Base-by-base conservation (phyloP, 2,329 filamentous ascomycete species). In the Blastomyces gilchristii region DNA sequence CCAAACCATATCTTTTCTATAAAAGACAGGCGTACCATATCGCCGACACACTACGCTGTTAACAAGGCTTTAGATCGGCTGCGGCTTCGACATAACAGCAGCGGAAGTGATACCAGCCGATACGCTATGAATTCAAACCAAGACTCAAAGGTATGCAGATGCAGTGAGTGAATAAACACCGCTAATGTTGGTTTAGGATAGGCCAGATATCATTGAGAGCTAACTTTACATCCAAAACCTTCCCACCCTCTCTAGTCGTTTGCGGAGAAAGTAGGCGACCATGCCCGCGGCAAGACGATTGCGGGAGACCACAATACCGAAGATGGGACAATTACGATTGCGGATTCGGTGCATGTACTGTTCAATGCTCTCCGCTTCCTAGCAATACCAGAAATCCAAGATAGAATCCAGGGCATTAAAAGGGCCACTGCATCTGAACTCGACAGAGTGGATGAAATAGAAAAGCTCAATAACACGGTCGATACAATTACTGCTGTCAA, bases 1-100 rank as follows among this genome's bases (percentile, higher is more conserved):
- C 43, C 43, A 22, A 60, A 60, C 41, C 45, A 50, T 52, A 60
- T 49, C 37, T 60, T 60, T 49, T 60, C 58, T 34, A 52, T 22
- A 52, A 52, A 25, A 45, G 37, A 60, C n/a, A 5, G 52, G 18
- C 14, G 28, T 45, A 60, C 58, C 18, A 52, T 60, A 14, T 60
- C 58, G 8, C 28, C 8, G 1, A 34, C 58, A 3, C 58, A 45
- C 18, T 25, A 11, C 25, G 11, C n/a, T 9, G 12, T 50, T 50
- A 52, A 49, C 1, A 60, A 22, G 16, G 58, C 25, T 5, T 34
- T 52, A 25, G 2, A 34, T 52, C 43, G 45, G 6, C 16, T 60
- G 18, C 22, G 43, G 16, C 39, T 52, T 49, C 56, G 43, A 5
- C 37, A 31, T 25, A 12, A 14, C 16, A 54, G 52, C 14, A 54